Base-by-base conservation (phyloP, 805 yeast genomes). In the Wickerhamiella cacticola region DNA sequence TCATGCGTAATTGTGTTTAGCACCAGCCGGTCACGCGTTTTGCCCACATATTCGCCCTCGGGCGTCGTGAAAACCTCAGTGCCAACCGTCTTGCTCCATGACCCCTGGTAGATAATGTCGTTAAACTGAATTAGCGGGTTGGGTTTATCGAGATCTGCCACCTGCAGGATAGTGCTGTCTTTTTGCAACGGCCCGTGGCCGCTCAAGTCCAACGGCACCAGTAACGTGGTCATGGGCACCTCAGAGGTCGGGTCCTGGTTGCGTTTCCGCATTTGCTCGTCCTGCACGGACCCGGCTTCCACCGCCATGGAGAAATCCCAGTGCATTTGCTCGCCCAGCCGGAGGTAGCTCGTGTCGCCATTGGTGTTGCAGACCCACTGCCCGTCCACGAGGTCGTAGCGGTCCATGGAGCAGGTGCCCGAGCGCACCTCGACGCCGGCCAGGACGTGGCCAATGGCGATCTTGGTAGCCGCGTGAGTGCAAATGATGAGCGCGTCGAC, bases 391-490 rank as follows among this genome's bases (percentile, higher is more conserved):
- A 49, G 52, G 46, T n/a, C 63, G 57, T 72, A 86, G 54, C 73
- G 73, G 59, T 86, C 95, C 45, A 89, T 62, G 0, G 95, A 80
- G 60, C 96, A 87, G 1, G 94, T 79, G 1, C 94, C 94, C 1
- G 95, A 81, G 44, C 87, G 70, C 8, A 77, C 70, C 39, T 74
- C 70, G 18, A 75, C 75, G 35, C 68, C 67, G 0, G 59, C 46
- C 13, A 89, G 67, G 0, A 82, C 73, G 76, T 85, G 76, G 3
- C 96, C 96, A 15, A 89, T 66, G 0, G 94, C 88, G 51, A 87
- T 85, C 62, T 86, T 85, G 4, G 94, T 74, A 2, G 97, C 96
- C 1, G 97, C 98, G 65, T 92, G 97, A 3, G 95, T 79, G 23
- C 85, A 79, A n/a, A 89, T 66, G 19, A 92, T 57, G 6, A 92